Evolutionary conservation across 2,329 filamentous ascomycete species (phyloP).

Genomic region (Verticillium zaregamsianum): DNA sequence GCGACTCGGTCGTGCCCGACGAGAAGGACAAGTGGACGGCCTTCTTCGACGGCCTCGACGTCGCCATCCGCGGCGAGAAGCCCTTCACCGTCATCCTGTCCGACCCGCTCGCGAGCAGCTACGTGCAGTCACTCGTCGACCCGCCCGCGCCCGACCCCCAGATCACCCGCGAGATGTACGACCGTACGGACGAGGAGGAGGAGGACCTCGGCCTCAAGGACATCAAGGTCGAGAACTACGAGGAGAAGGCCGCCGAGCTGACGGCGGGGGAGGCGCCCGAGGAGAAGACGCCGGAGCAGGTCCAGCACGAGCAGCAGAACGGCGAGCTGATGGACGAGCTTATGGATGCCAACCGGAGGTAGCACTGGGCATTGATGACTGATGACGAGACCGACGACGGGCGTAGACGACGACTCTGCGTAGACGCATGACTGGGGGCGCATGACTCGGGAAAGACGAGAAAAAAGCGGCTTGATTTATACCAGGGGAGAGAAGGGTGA

Average conservation of each 20-base stretch:
- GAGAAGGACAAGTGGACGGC: conserved; percentile 70
- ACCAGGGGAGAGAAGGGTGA: background rate
- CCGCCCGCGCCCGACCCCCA: conserved; percentile 68
- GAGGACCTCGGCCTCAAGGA: conserved; percentile 87
- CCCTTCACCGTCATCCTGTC: conserved; percentile 80
- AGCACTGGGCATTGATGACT: background rate
- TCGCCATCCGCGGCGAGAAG: conserved; percentile 74
- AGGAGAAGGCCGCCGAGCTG: conserved; percentile 48
- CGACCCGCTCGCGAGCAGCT: conserved; percentile 89
- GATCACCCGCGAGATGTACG: conserved; percentile 77
- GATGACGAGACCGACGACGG: background rate
- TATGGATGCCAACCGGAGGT: conserved; percentile 10
- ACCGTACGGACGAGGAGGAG: conserved; percentile 85
- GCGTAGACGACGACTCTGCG: too few relatives aligned
- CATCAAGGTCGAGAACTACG: conserved; percentile 90
- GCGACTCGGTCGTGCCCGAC: conserved; percentile 68
- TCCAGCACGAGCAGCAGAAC: conserved; percentile 10
- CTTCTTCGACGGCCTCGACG: conserved; percentile 75
- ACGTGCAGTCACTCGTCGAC: conserved; percentile 85
- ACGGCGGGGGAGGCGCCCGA: conserved; percentile 17
- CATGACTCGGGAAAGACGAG: background rate
- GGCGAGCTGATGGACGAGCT: conserved; percentile 12
- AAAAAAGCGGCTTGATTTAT: background rate
- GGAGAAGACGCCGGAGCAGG: conserved; percentile 1
- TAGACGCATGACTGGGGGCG: background rate